Evolutionary conservation across 2,329 filamentous ascomycete genomes (phyloP), one percentile per base, ranked within the genome.

Genomic region (Cladosporium velox): DNA sequence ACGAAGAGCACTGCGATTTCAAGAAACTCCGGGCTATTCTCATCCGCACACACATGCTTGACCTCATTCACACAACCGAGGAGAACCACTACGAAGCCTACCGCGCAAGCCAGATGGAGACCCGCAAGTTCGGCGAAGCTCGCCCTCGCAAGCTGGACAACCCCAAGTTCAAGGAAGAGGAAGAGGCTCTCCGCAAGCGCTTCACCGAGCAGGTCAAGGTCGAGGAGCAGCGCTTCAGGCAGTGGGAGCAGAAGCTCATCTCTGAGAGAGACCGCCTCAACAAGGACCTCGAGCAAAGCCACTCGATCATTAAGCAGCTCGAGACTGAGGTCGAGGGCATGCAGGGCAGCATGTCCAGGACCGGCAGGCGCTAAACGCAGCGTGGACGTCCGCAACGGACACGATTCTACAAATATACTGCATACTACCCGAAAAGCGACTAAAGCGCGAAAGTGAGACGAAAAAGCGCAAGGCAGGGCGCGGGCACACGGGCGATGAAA

Each of bases 181-280:
- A 99, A 79, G 95, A 99, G 86, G 91, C 92, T 69, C 89, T 99
- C 72, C 90, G 95, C 83, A 99, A 99, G 89, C 89, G 96, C 74
- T 99, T 99, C 84, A 99, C 95, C 74, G 95, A 99, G 85, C 95
- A 99, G 82, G 95, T 99, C 85, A 99, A 99, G 91, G 91, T 99
- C 77, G 96, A 99, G 86, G 95, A 99, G 84, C 93, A 97, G 85
- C 90, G 95, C 72, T 99, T 99, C 90, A 89, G 96, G 82, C 91
- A 96, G 83, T 99, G 95, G 95, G 95, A 99, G 85, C 95, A 99
- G 88, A 98, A 98, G 88, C 91, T 99, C 80, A 99, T 99, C 77
- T 90, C 92, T 70, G 95, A 99, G 88, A 91, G 95, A 81, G 96
- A 99, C 81, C 92, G 95, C 75, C 89, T 99, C 83, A 99, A 99